Base-by-base conservation (phyloP, 2,329 filamentous ascomycete genomes). In the Herpomyces periplanetae region DNA sequence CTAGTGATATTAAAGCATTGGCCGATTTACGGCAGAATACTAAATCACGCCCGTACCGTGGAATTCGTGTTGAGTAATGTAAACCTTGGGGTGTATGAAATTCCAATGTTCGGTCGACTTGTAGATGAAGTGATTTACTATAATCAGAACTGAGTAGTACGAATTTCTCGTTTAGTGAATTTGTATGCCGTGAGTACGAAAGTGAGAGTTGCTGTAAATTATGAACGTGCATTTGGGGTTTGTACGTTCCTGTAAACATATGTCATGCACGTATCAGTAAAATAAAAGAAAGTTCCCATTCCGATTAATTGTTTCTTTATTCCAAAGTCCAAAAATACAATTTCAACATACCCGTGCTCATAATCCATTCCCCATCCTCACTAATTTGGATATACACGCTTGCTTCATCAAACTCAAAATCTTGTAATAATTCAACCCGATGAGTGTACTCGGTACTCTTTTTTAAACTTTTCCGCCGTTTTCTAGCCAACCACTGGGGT, bases 361-460 rank as follows among this genome's bases (percentile, higher is more conserved):
- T 80, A 15, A 80, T 57, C 73, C 80, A 96, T 34, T 91, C 62
- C 18, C 75, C 75, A 51, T 96, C 80, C 23, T 87, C 73, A 30
- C 68, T 87, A 26, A 80, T 55, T 19, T 69, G 55, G 26, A 96
- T 56, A 34, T 75, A 88, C 28, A 61, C 56, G 34, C 71, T 87
- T 15, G 84, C 75, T 40, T 87, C 73, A 31, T 88, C 73, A 31
- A 96, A 91, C 34, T 84, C 73, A 37, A 96, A 96, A 34, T 96
- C 80, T 33, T 96, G 80, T 14, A 96, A 51, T 22, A 96, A 48
- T 39, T 96, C 80, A 29, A 96, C 61, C 27, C 80, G 63, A 37
- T 71, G 87, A 26, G 73, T 62, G 40, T 75, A 91, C 34, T 88
- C 75, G 24, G 64, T 49, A 34, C 91, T 75, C 28, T 75, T 59